These are phyloP conservation scores for Adenanthera pavonina DNA, from an alignment of 306 rosid genomes.

Conservation along the genomic window DNA sequence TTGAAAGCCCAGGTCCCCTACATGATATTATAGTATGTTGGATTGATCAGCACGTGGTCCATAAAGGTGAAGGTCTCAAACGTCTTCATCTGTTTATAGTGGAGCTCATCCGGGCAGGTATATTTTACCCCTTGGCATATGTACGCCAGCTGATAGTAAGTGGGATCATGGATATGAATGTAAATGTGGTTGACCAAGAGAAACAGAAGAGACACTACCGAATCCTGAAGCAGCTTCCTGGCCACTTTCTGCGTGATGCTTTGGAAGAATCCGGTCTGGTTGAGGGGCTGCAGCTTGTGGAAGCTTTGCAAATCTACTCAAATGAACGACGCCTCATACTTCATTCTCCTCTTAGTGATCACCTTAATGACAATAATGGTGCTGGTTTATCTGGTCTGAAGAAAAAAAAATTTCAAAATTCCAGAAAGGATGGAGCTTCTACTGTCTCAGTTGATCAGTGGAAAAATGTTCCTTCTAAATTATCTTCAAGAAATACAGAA, in stretches of 20 bases:
- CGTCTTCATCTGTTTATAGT: conserved; percentile 70
- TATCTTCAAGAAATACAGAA: conserved; percentile 53
- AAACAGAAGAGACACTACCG: conserved; percentile 72
- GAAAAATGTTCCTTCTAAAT: conserved; percentile 48
- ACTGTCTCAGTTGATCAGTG: conserved; percentile 54
- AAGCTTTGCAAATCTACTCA: conserved; percentile 66
- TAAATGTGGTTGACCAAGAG: conserved; percentile 59
- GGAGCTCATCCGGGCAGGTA: conserved; percentile 79
- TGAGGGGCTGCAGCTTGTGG: conserved; percentile 64
- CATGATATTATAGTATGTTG: conserved; percentile 93
- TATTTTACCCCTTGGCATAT: conserved; percentile 85
- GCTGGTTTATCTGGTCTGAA: conserved; percentile 41
- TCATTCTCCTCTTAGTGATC: conserved; percentile 50
- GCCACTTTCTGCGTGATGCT: conserved; percentile 58
- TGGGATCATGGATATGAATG: conserved; percentile 81
- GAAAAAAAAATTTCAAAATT: conserved; percentile 36
- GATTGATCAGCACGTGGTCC: conserved; percentile 93
- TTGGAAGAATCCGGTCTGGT: conserved; percentile 71
- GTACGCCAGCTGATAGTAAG: conserved; percentile 92
- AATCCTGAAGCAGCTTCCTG: conserved; percentile 79
- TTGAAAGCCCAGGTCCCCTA: conserved; percentile 91
- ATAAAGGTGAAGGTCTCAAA: conserved; percentile 74
- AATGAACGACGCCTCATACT: conserved; percentile 84
- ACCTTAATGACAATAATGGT: conserved; percentile 37
- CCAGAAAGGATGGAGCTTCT: conserved; percentile 60